Percentiles rank a stretch among this genome's conserved stretches.
Conservation (phyloP, 2,329 filamentous ascomycete species). For the Ciborinia camelliae region DNA sequence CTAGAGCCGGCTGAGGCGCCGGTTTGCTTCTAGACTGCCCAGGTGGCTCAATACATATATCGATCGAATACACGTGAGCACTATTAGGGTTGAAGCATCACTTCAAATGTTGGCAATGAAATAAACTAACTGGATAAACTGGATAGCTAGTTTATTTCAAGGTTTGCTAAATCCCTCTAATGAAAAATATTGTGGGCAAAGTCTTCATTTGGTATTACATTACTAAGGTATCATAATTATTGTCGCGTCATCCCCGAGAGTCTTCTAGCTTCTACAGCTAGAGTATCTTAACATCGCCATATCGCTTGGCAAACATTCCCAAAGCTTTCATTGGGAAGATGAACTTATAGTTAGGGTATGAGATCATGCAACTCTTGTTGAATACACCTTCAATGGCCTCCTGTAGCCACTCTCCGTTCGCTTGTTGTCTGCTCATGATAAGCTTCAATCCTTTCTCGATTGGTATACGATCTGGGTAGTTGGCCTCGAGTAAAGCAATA, state of each 20-base stretch:
- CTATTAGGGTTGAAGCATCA: too few species aligned
- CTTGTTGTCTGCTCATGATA: constrained; percentile 79
- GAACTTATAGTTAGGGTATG: constrained; percentile 98
- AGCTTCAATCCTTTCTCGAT: constrained; percentile 73
- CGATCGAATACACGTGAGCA: neutral
- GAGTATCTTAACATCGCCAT: constrained; percentile 31
- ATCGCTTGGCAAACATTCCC: constrained; percentile 61
- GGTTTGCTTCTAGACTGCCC: too few species aligned
- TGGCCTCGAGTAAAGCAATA: constrained; percentile 77
- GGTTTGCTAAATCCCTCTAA: too few species aligned
- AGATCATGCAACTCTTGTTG: constrained; percentile 99
- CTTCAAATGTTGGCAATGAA: too few species aligned
- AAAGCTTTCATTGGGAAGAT: constrained; percentile 91
- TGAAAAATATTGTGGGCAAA: neutral
- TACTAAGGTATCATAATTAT: constrained; percentile 1
- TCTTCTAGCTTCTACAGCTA: constrained; percentile 5
- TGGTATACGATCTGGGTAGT: constrained; percentile 70
- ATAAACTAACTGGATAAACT: too few species aligned
- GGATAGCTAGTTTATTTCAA: too few species aligned
- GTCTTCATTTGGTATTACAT: neutral
- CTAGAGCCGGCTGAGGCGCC: too few species aligned
- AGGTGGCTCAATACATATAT: too few species aligned
- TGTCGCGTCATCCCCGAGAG: too few species aligned
- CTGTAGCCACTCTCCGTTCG: constrained; percentile 91
- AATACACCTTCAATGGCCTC: constrained; percentile 98